Base-by-base conservation (phyloP, 371 early-diverging fungal species). In the Rhizopus sp. region DNA sequence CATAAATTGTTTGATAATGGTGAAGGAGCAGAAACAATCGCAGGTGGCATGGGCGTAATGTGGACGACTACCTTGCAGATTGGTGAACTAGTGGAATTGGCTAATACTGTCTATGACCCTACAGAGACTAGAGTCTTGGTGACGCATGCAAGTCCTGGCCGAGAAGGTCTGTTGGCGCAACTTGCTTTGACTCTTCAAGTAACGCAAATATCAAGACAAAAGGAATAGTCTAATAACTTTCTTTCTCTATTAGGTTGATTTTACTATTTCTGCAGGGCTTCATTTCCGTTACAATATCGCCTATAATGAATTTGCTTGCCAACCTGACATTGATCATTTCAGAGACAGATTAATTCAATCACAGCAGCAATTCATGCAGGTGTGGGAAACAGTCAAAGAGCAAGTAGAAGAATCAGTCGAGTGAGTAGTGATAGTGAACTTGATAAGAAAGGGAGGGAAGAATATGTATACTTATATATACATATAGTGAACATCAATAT, bases 1-100 rank as follows among this genome's bases (percentile, higher is more conserved):
- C 86, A 87, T 57, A 87, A 85, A 60, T 50, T 87, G 30, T 87
- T 87, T 61, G 88, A 87, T 65, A 83, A 85, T 68, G 88, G 88
- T 13, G 84, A 85, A 66, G 86, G 87, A 80, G 70, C 70, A 6
- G 79, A 80, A 33, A 85, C 88, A 4, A 86, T 87, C 66, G 86
- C 88, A 34, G 88, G 88, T 32, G 88, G 88, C 15, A 63, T 75
- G 9, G 88, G 85, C 37, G 83, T 82, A 31, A 85, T 86, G 85
- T 87, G 88, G 88, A 85, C 86, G 6, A 86, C 88, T 7, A 77
- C 85, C 15, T 58, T 87, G 39, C 88, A 87, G 57, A 81, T 87
- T 33, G 88, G 88, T 54, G 82, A 85, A 58, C 60, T 87, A 40
- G 83, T 87, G 13, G 86, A 85, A 33, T 80, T 85, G 4, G 83